Base-by-base conservation (phyloP, 1,139 yeast species). In the Blastobotrys elegans region DNA sequence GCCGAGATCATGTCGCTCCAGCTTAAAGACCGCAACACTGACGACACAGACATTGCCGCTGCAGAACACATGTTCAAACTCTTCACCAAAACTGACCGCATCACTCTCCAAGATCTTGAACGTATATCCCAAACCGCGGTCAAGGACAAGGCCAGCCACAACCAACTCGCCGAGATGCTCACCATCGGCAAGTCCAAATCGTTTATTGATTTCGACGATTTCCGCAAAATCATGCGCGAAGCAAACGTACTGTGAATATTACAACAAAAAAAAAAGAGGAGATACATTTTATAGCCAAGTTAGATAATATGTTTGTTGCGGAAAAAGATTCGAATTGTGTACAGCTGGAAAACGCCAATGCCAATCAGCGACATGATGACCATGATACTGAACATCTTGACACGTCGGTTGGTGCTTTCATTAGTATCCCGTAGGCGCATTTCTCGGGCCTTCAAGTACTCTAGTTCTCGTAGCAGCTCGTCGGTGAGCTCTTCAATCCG, bases 361-460 rank as follows among this genome's bases (percentile, higher is more conserved):
- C 82, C 80, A 47, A 89, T 64, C 65, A 92, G 76, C 31, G 89
- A 74, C 36, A 82, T 29, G 53, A 89, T 74, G 53, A 88, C 79
- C 37, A 81, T 63, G 40, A 85, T 59, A 27, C 95, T 86, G 66
- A 92, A 92, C 71, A 82, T 80, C 72, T 88, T 84, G 53, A 90
- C 96, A 31, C 76, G 65, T 53, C 81, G 73, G 67, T 85, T 85
- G 50, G 98, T 92, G 44, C 95, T 83, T 72, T 92, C 98, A 69
- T 92, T 92, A 49, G 98, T 92, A 67, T 92, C 95, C 74, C 98
- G 84, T 71, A 92, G 76, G 67, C 88, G 78, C 67, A 83, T 92
- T 70, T 92, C 98, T 72, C 98, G 85, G 51, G 70, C 70, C 64
- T 84, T 83, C 70, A 92, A 77, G 69, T 90, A 92, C 59, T 82